Base-by-base conservation (phyloP, 2,329 filamentous ascomycete genomes). In the Pyrenophora tritici-repentis region DNA sequence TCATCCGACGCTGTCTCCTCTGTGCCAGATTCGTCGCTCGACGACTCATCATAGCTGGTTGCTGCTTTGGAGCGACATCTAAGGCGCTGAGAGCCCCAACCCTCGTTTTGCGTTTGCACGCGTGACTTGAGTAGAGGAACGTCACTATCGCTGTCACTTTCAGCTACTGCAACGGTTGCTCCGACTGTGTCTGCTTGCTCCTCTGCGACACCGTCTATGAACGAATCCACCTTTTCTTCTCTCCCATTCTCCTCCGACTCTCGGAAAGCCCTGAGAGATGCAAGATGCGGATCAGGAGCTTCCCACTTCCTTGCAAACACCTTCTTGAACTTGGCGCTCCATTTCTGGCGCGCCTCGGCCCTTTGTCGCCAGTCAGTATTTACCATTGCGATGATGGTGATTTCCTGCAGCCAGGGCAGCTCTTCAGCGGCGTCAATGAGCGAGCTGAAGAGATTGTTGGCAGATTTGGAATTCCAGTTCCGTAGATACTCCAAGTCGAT, bases 361-460 rank as follows among this genome's bases (percentile, higher is more conserved):
- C 93, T 85, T 66, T 91, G 85, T 55, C 91, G 86, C 90, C 91
- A 96, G 9, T 80, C 79, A 20, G 88, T 86, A 65, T 92, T 85
- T 40, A 97, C 78, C 72, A 91, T 93, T 1, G 88, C 86, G 9
- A 65, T 57, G 59, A 97, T 83, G 1, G 83, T 80, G 9, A 97
- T 76, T 36, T 81, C 79, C 7, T 91, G 86, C 18, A 97, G 80
- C 50, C 85, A 76, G 0, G 80, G 83, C 17, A 97, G 72, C 2
- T 81, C 73, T 1, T 81, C 76, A 0, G 91, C 90, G 42, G 83
- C 85, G 50, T 91, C 81, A 17, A 93, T 82, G 2, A 97, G 78
- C 13, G 90, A 94, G 34, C 83, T 81, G 61, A 97, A 89, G 62
- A 97, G 90, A 50, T 84, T 85, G 61, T 89, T 85, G 0, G 91